A percentile compares a stretch with the other conserved stretches of the same genome.
Conservation (phyloP, 352 stramenopile genomes). For the Hyaloperonospora brassicae region DNA sequence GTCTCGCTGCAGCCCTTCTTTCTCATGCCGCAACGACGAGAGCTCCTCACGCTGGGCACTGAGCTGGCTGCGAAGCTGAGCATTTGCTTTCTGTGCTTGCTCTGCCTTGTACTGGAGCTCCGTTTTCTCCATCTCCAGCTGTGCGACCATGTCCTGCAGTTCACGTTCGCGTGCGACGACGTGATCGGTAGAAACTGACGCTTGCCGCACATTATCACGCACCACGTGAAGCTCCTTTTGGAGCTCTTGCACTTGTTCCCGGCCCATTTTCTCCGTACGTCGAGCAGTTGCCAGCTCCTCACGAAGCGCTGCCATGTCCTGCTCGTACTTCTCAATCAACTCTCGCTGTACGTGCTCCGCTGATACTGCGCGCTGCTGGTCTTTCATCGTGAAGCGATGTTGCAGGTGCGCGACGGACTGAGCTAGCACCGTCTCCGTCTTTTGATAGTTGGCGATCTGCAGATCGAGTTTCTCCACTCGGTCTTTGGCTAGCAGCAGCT, state of each 20-base stretch:
- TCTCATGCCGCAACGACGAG: constrained; percentile 25
- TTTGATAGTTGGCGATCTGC: constrained; percentile 61
- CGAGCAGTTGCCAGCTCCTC: constrained; percentile 25
- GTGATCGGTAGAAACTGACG: constrained; percentile 19
- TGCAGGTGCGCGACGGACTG: constrained; percentile 66
- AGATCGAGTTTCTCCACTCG: constrained; percentile 34
- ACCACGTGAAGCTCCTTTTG: constrained; percentile 26
- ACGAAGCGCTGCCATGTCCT: constrained; percentile 23
- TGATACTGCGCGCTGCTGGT: constrained; percentile 42
- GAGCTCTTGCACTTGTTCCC: constrained; percentile 27
- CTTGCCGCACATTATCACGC: constrained; percentile 21
- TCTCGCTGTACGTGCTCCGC: constrained; percentile 38
- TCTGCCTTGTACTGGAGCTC: constrained; percentile 51
- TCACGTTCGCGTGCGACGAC: constrained; percentile 21
- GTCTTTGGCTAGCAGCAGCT: constrained; percentile 32
- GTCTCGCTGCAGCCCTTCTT: constrained; percentile 30
- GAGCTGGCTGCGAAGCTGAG: constrained; percentile 42
- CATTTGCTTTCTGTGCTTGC: constrained; percentile 53
- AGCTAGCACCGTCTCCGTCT: constrained; percentile 65
- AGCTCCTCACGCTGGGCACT: constrained; percentile 41
- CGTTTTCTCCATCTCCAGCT: constrained; percentile 63
- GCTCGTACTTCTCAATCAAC: constrained; percentile 30
- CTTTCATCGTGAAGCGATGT: constrained; percentile 46
- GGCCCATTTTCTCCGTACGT: constrained; percentile 25
- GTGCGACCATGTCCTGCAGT: constrained; percentile 26